A percentile compares a stretch with the other conserved stretches of the same genome.
Evolutionary conservation across 2,329 filamentous ascomycete species (phyloP).

Genomic region (Paracoccidioides brasiliensis): DNA sequence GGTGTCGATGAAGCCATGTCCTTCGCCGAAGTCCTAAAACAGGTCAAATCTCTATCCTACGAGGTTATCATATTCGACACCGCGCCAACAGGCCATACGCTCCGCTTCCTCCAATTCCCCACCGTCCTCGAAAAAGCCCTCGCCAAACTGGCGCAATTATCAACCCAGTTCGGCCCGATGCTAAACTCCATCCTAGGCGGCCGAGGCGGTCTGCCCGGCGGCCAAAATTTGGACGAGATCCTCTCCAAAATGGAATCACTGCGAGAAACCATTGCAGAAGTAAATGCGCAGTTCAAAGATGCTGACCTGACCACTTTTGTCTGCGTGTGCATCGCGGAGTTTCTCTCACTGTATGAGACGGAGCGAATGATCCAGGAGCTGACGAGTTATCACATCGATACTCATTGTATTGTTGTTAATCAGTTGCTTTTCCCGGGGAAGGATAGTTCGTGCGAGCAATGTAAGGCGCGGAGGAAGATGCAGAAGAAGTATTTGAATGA

Average conservation of each 20-base stretch:
- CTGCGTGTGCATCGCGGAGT: constrained; percentile 96
- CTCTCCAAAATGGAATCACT: constrained; percentile 89
- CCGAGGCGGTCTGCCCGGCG: constrained; percentile 66
- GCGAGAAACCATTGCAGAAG: constrained; percentile 83
- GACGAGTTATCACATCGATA: constrained; percentile 84
- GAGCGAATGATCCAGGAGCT: constrained; percentile 99
- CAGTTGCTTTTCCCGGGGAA: constrained; percentile 87
- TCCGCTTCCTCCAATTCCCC: constrained; percentile 96
- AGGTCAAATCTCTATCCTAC: constrained; percentile 97
- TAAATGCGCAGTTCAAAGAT: constrained; percentile 98
- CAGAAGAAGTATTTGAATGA: constrained; percentile 99
- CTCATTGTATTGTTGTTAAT: constrained; percentile 95
- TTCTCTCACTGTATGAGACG: constrained; percentile 92
- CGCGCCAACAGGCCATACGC: constrained; percentile 90
- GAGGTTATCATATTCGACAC: constrained; percentile 99
- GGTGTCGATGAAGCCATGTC: constrained; percentile 99
- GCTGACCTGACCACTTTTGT: constrained; percentile 92
- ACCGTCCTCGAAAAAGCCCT: constrained; percentile 96
- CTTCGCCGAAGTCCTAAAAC: constrained; percentile 96
- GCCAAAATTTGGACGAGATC: constrained; percentile 84
- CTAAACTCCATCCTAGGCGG: constrained; percentile 83
- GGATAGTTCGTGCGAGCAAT: constrained; percentile 82
- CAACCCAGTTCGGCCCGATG: constrained; percentile 87
- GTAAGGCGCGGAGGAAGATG: constrained; percentile 90
- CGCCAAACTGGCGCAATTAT: constrained; percentile 91